Evolutionary conservation across 1,139 yeast species (phyloP).

Genomic region (Lizanozyma gosingica): DNA sequence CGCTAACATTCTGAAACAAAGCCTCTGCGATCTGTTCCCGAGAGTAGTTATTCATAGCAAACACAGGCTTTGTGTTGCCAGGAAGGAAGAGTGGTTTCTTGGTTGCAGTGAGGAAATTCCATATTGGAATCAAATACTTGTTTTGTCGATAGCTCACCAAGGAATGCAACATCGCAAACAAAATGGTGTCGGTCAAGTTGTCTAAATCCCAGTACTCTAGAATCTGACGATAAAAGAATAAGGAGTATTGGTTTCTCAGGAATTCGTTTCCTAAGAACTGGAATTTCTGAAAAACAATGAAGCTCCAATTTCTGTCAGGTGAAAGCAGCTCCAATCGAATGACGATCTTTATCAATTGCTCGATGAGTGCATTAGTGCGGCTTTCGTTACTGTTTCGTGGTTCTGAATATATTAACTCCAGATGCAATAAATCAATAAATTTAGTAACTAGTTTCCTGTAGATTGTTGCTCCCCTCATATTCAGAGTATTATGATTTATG

Average conservation of each 20-base stretch:
- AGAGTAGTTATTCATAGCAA: background rate
- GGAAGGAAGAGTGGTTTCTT: background rate
- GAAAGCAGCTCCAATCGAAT: background rate
- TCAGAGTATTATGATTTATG: too few species aligned
- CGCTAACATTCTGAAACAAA: background rate
- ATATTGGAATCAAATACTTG: background rate
- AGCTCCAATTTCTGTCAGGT: constrained; percentile 25
- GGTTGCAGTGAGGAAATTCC: background rate
- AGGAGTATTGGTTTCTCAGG: constrained; percentile 27
- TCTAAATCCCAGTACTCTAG: constrained; percentile 7
- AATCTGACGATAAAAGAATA: constrained; percentile 22
- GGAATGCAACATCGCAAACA: background rate
- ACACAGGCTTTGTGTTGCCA: too few species aligned
- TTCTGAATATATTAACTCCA: background rate
- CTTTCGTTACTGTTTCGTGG: background rate
- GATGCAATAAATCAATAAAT: background rate
- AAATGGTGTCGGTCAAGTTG: constrained; percentile 1
- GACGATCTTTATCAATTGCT: background rate
- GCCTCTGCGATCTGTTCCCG: background rate
- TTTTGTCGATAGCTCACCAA: background rate
- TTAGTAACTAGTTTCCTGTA: background rate
- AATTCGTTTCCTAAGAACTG: constrained; percentile 32
- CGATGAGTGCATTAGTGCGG: too few species aligned
- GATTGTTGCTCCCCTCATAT: background rate
- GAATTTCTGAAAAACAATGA: constrained; percentile 27